Evolutionary conservation across 495 filamentous ascomycete species (phyloP).

Genomic region (Endocarpon pusillum): DNA sequence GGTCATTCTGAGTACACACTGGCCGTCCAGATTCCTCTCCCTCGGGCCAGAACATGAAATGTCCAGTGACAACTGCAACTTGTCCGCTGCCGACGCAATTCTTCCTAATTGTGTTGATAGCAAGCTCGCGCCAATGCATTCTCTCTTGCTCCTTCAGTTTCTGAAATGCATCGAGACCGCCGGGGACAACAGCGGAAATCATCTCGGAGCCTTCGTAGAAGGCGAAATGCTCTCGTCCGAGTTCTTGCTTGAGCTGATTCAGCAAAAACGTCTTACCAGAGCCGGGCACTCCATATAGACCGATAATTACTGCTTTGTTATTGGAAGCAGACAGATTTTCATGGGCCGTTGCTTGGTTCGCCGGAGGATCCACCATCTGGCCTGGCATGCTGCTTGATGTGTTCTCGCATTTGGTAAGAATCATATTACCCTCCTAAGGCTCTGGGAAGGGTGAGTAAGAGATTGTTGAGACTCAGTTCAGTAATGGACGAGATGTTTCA

Average conservation of each 20-base stretch:
- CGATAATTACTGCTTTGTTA: constrained; percentile 32
- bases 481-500: too few relatives aligned
- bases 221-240: constrained; percentile 22
- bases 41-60: constrained; percentile 43
- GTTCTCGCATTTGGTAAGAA: constrained; percentile 9
- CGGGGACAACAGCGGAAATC: constrained; percentile 28
- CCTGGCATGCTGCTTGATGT: constrained; percentile 12
- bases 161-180: constrained; percentile 36
- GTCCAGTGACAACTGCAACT: constrained; percentile 37
- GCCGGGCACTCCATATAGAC: constrained; percentile 46
- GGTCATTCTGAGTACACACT: constrained; percentile 31
- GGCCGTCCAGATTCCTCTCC: constrained; percentile 12
- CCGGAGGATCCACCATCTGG: constrained; percentile 9
- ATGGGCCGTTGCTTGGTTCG: constrained; percentile 7
- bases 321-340: constrained; percentile 9
- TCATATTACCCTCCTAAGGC: too few relatives aligned
- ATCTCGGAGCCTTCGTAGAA: constrained; percentile 38
- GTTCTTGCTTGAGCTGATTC: constrained; percentile 21
- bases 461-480: too few relatives aligned
- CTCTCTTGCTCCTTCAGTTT: constrained; percentile 23
- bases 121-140: constrained; percentile 21
- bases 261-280: constrained; percentile 39
- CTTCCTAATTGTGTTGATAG: constrained; percentile 30
- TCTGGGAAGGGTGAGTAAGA: too few relatives aligned
- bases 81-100: constrained; percentile 20